These are phyloP conservation scores for Tolypocladium amazonense DNA, from an alignment of 2,329 filamentous ascomycete genomes.

Conservation along the genomic window DNA sequence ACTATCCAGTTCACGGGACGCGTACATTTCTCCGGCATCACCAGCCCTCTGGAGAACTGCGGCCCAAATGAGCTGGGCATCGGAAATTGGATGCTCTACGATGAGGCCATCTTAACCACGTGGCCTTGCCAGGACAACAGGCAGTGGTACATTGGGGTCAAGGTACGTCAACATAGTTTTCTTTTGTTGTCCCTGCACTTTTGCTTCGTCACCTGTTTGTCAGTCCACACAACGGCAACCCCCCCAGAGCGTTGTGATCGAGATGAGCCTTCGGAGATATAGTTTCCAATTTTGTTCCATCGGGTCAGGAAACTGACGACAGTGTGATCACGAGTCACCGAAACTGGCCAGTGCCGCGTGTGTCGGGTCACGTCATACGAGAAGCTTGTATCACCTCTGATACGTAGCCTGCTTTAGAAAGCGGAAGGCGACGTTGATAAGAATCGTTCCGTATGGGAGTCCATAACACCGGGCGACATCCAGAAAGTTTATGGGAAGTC, in stretches of 20 bases:
- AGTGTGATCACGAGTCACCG: neutral
- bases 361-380: neutral
- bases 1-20: constrained; percentile 9
- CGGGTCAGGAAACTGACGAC: neutral
- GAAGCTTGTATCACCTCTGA: neutral
- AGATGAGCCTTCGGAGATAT: neutral
- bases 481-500: constrained; percentile 7
- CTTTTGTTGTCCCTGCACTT: neutral
- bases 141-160: constrained; percentile 11
- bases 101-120: constrained; percentile 8
- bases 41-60: constrained; percentile 4
- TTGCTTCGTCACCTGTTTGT: neutral
- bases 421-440: constrained; percentile 4
- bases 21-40: constrained; percentile 9
- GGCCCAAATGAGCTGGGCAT: constrained; percentile 6
- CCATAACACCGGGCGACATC: constrained; percentile 5
- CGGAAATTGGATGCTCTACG: constrained; percentile 11
- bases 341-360: neutral
- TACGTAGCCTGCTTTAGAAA: neutral
- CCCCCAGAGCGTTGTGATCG: neutral
- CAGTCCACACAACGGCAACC: neutral
- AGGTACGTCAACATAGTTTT: constrained; percentile 1
- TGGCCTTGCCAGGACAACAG: constrained; percentile 9
- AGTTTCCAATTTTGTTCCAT: neutral
- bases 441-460: constrained; percentile 8